A percentile compares a stretch with the other conserved stretches of the same genome.
These are phyloP conservation scores for Hypoxylon sp. DNA, from an alignment of 2,329 filamentous ascomycete genomes.

Conservation along the genomic window DNA sequence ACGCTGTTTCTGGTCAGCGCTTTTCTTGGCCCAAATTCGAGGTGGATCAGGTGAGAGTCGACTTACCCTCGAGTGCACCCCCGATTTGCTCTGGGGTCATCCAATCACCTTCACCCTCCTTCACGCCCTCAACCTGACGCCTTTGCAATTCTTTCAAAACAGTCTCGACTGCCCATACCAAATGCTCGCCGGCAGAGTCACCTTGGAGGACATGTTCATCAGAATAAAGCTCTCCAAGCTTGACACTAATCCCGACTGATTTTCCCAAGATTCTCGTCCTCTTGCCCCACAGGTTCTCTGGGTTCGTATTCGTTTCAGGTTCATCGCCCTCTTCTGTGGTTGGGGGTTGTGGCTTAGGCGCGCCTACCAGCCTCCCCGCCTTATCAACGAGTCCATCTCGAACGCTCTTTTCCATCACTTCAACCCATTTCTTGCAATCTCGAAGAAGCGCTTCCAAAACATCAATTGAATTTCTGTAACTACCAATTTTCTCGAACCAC, in stretches of 20 bases:
- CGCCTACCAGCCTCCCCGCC: slow-evolving; percentile 53
- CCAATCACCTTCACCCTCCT: slow-evolving; percentile 78
- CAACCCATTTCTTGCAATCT: slow-evolving; percentile 76
- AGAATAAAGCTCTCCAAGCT: slow-evolving; percentile 86
- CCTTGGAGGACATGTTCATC: slow-evolving; percentile 80
- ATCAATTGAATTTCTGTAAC: slow-evolving; percentile 77
- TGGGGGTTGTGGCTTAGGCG: slow-evolving; percentile 19
- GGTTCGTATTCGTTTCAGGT: slow-evolving; percentile 41
- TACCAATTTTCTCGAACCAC: slow-evolving; percentile 82
- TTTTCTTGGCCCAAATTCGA: slow-evolving; percentile 4
- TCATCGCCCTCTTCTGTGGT: slow-evolving; percentile 35
- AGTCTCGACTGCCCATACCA: slow-evolving; percentile 86
- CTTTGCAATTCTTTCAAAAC: slow-evolving; percentile 79
- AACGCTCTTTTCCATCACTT: slow-evolving; percentile 64
- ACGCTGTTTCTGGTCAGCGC: slow-evolving; percentile 62
- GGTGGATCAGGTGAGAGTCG: not conserved
- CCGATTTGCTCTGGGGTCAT: slow-evolving; percentile 78
- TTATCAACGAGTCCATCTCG: slow-evolving; percentile 62
- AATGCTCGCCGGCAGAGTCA: slow-evolving; percentile 78
- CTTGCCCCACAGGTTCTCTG: slow-evolving; percentile 67
- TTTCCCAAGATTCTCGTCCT: slow-evolving; percentile 79
- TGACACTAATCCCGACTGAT: slow-evolving; percentile 81
- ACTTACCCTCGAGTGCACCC: slow-evolving; percentile 75
- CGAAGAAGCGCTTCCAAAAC: slow-evolving; percentile 81
- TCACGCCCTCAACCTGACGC: slow-evolving; percentile 75